Evolutionary conservation across 2,329 filamentous ascomycete species (phyloP), one percentile per base, ranked within the genome.

Genomic region (Lasiodiplodia sp.): DNA sequence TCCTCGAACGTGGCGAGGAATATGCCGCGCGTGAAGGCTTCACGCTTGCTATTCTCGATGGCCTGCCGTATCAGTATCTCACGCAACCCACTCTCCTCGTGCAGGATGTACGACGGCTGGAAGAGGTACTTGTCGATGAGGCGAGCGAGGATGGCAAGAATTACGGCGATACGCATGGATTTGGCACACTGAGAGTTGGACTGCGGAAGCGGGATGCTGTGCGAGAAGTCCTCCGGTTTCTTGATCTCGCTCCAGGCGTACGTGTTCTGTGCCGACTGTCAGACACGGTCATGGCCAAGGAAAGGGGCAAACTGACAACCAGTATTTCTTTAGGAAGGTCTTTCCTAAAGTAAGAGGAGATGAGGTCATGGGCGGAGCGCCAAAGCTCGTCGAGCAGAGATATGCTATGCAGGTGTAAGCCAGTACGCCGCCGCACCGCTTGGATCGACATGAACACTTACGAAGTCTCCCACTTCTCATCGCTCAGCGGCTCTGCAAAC

Each of bases 61-160:
- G 64, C 64, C 4, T 56, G 64, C 12, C 53, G 51, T 34, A 57
- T 47, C 14, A 57, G 51, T 21, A 66, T 38, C 28, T 70, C 68
- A 38, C 69, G 69, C 18, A 71, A 34, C 25, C 70, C 69, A 51
- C 66, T 69, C 5, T 69, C 47, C 56, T 71, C 71, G 25, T 65
- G 25, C 34, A 73, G 47, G 72, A 79, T 62, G 65, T 79, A 79
- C 1, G 71, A 75, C 3, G 77, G 77, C 47, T 79, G 76, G 69
- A 81, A 79, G 38, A 81, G 73, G 44, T 76, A 67, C 28, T 73
- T 67, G 52, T 71, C 67, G 4, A 81, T 70, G 49, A 79, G 72
- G 10, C 70, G 64, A 0, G 73, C 71, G 3, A 81, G 51, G 47
- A 78, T 69, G 12, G 72, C 74, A 7, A 80, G 70, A 8, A 76